Base-by-base conservation (phyloP, 1,139 yeast species). In the Yamadazyma dushanensis region DNA sequence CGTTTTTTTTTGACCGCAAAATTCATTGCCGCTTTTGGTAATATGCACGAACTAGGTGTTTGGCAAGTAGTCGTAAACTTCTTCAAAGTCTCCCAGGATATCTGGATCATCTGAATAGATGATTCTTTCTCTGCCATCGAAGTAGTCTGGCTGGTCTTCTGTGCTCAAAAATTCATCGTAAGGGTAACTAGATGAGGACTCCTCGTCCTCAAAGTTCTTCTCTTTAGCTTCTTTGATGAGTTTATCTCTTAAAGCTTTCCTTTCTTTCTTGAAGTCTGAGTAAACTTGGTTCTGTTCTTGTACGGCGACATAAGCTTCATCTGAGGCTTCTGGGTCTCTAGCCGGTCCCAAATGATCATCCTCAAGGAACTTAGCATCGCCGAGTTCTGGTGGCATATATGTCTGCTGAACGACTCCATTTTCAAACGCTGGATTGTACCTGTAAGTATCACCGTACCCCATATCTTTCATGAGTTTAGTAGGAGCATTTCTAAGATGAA, bases 401-500 rank as follows among this genome's bases (percentile, higher is more conserved):
- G 66, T 72, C 56, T 94, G 98, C 27, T 63, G 54, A 2, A 87
- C 95, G 34, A 63, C 57, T 0, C 97, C 98, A 43, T 81, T 78
- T 29, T 65, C 66, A 56, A 57, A 92, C 43, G 77, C 73, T 0
- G 98, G 98, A 48, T 89, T 89, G 57, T 92, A 94, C 55, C 88
- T 86, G 61, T 92, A 92, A 14, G 80, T 81, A 37, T 81, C 77
- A 8, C 88, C 85, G 54, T 89, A 90, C 0, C 96, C 97, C 45
- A 90, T 55, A 35, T 87, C 95, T 41, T 79, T 75, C 98, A 92
- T 90, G 36, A 94, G 66, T 46, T 69, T 73, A 0, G 98, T 94
- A 1, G 98, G 98, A 0, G 98, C 97, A 57, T 92, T 92, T 42
- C 97, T 71, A 24, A 92, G 66, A 58, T 92, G 97, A 48, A 83